Evolutionary conservation across 179 eudicot species (phyloP), one percentile per base, ranked within the genome.

Genomic region (Actinidia arguta): DNA sequence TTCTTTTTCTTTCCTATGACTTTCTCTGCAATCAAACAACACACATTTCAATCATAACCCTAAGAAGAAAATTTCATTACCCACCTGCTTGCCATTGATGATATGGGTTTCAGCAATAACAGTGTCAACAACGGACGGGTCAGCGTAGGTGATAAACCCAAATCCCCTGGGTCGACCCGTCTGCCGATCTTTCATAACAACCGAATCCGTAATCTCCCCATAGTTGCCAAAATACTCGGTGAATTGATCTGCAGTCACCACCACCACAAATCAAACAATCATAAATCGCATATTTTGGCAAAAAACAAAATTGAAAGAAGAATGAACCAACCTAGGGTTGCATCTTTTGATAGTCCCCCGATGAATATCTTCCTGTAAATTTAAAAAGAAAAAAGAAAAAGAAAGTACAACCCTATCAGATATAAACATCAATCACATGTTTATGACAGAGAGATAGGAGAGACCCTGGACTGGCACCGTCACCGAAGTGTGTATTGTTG

Each of bases 381-480:
- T 10, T 20, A 72, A 12, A 36, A 16, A 71, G 64, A 56, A 18
- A 44, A 25, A n/a, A 14, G 54, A 75, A 27, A 8, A 46, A 82
- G n/a, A n/a, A n/a, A n/a, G n/a, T n/a, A n/a, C 51, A 80, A n/a
- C 17, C 73, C 27, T 17, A 73, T 76, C 17, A 52, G 52, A 1
- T 17, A 62, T 17, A 69, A 8, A 8, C 75, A 20, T 39, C 8
- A 24, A n/a, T n/a, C n/a, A n/a, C n/a, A n/a, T n/a, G n/a, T n/a
- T n/a, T n/a, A n/a, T n/a, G 31, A 63, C 16, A 50, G 85, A 69
- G 59, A 52, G 55, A n/a, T 80, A 16, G 27, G 55, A 78, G 85
- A 85, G 12, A 92, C 99, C 98, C 99, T 22, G 99, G 97, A 82
- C 97, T 95, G 66, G 99, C 97, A 24, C 95, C 98, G 73, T 94